These are phyloP conservation scores for Pichia sp. DNA, from an alignment of 1,139 yeast species.

Conservation along the genomic window DNA sequence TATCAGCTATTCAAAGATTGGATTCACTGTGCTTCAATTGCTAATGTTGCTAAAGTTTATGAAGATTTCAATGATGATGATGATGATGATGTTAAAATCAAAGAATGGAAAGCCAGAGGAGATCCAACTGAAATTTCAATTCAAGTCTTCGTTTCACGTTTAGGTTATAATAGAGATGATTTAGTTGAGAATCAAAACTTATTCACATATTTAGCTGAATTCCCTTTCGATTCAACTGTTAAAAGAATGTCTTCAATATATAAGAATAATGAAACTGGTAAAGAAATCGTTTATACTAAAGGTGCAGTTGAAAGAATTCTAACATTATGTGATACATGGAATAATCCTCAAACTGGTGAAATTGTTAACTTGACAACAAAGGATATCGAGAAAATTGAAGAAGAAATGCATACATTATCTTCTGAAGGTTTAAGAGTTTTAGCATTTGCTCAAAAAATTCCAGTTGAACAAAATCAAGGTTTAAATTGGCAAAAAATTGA, in stretches of 20 bases:
- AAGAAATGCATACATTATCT: slow-evolving; percentile 56
- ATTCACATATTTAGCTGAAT: slow-evolving; percentile 50
- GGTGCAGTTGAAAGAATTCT: slow-evolving; percentile 77
- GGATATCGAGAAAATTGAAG: slow-evolving; percentile 39
- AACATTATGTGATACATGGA: slow-evolving; percentile 51
- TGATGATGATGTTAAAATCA: slow-evolving; percentile 32
- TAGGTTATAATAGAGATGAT: slow-evolving; percentile 41
- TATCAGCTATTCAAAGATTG: slow-evolving; percentile 36
- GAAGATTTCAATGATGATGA: slow-evolving; percentile 32
- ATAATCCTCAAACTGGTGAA: slow-evolving; percentile 32
- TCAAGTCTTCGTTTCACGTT: slow-evolving; percentile 60
- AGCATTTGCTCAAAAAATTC: slow-evolving; percentile 51
- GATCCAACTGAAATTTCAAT: slow-evolving; percentile 84
- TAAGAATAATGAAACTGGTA: slow-evolving; percentile 29
- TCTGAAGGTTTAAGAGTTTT: slow-evolving; percentile 67
- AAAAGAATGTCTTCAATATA: slow-evolving; percentile 70
- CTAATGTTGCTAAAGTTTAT: slow-evolving; percentile 61
- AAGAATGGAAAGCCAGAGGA: slow-evolving; percentile 70
- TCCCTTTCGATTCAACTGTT: slow-evolving; percentile 71
- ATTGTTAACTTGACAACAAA: slow-evolving; percentile 35
- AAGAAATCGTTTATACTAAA: slow-evolving; percentile 47
- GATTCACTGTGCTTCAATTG: slow-evolving; percentile 58
- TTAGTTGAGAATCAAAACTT: slow-evolving; percentile 32
- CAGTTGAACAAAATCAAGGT: slow-evolving; percentile 19
- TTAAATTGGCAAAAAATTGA: slow-evolving; percentile 29